phyloP scores from a whole-genome alignment of 352 stramenopile species.

The Pythium monospermum region DNA sequence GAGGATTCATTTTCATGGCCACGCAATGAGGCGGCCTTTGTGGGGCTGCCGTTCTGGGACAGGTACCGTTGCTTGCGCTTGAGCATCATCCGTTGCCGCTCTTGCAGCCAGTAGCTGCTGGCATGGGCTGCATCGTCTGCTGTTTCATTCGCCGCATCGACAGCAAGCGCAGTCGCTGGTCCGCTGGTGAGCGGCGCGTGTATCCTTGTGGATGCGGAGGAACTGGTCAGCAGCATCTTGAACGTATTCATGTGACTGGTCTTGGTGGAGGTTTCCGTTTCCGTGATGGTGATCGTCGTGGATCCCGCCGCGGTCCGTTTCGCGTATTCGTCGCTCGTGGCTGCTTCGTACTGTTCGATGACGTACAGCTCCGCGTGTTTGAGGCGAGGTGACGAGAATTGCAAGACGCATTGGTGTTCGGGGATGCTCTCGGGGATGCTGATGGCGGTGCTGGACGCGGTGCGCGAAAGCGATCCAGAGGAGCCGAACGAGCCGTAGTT shows the following conservation, averaged over 20 bases:
- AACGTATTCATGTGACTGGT: constrained; percentile 9
- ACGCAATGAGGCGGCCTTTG: constrained; percentile 12
- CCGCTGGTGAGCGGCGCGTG: background rate
- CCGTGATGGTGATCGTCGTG: constrained; percentile 25
- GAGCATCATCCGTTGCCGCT: constrained; percentile 50
- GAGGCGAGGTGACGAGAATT: constrained; percentile 44
- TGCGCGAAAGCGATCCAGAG: constrained; percentile 7
- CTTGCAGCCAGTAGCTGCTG: constrained; percentile 74
- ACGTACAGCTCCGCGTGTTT: constrained; percentile 1
- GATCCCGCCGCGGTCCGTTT: background rate
- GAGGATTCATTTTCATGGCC: constrained; percentile 11
- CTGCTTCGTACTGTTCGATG: constrained; percentile 4
- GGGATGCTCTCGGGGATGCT: constrained; percentile 73
- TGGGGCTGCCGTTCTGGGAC: constrained; percentile 11
- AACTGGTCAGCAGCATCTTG: constrained; percentile 23
- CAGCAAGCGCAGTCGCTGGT: too few species aligned
- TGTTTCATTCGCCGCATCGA: too few species aligned
- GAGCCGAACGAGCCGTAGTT: constrained; percentile 61
- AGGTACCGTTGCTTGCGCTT: constrained; percentile 13
- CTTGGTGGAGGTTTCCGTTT: background rate
- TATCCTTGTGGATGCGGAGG: background rate
- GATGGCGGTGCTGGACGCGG: constrained; percentile 27
- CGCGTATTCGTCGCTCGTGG: background rate
- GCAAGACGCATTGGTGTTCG: constrained; percentile 58
- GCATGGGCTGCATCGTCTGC: constrained; percentile 12